Base-by-base conservation (phyloP, 2,329 filamentous ascomycete genomes). In the Cladophialophora immunda region DNA sequence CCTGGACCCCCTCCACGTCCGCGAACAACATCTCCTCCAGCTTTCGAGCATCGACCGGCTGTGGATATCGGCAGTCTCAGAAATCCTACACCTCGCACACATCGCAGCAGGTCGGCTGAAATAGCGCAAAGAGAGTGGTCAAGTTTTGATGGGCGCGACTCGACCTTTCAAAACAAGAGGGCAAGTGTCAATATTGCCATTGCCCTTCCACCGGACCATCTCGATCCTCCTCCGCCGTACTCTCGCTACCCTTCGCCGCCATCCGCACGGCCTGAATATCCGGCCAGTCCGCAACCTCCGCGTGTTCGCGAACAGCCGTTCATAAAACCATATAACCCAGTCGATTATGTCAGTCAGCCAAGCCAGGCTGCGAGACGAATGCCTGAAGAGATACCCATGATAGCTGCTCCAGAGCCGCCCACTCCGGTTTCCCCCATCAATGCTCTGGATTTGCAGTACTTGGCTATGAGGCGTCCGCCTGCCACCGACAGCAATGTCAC, bases 201-300 rank as follows among this genome's bases (percentile, higher is more conserved):
- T 30, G 67, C 69, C 15, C 61, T 71, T 17, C 67, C 67, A 0
- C 67, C 69, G 27, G 59, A 66, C 6, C 62, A 71, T 58, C 61
- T 68, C 38, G 65, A 71, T 30, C 64, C 65, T 58, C 69, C 69
- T 19, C 69, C 69, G 29, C 65, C 64, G 36, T 71, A 69, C 56
- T 67, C 64, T 47, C 52, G 22, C 4, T 61, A 64, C 27, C 52
- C 58, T 29, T 54, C 29, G 27, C 29, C 36, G 27, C 41, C 59
- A 29, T 17, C 59, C 7, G 8, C 11, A 19, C 29, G 19, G 7
- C 22, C 36, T 25, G 29, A n/a, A 22, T 13, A 27, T 25, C 38
- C 32, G 34, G 9, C 45, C 9, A 34, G 30, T n/a, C 53, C 56
- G 19, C 62, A 58, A 34, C 56, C 57, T 45, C 59, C 50, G 5